Base-by-base conservation (phyloP, 257 asterid genomes). In the Ehretia macrophylla region DNA sequence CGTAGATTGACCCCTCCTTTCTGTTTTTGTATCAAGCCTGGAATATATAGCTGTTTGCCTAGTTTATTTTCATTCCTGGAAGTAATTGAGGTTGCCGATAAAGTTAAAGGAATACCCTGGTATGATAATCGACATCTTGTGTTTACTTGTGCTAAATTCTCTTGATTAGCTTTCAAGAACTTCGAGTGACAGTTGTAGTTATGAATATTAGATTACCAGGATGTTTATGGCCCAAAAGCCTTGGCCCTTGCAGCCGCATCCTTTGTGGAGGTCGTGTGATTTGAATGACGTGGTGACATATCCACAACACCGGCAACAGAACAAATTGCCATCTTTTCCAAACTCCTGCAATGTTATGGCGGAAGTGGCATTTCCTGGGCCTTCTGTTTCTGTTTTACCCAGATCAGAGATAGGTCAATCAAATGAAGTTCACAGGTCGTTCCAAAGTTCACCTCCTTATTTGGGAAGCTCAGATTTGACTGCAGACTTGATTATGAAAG, bases 221-320 rank as follows among this genome's bases (percentile, higher is more conserved):
- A 84, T 84, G 88, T 72, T 75, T 77, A 76, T 73, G 23, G 77
- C 78, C 77, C 44, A 78, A 56, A 75, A 78, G 60, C 68, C 70
- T 64, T 74, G 63, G 42, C 59, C 67, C 72, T 55, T 23, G 68
- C 81, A 67, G 81, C 84, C 74, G 81, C 66, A 68, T 55, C 47
- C 77, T 76, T 81, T 84, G 54, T 55, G 73, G 81, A 72, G 69
- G 59, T 69, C 78, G 17, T 71, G 77, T 16, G 48, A 72, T 64
- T 62, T 72, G 77, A 77, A 65, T 67, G 71, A 68, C 20, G 61
- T 73, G 72, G 67, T 40, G 56, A 42, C 78, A 60, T 69, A 51
- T 60, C 51, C 66, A 35, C 81, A 65, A 40, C 6, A 3, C 35
- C 3, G 35, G 35, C 35, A 27, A 27, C 35, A 27, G 3, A 27